Evolutionary conservation across 1,284 basidiomycete genomes (phyloP), one percentile per base, ranked within the genome.

Genomic region (Leccinum griseonigrum): DNA sequence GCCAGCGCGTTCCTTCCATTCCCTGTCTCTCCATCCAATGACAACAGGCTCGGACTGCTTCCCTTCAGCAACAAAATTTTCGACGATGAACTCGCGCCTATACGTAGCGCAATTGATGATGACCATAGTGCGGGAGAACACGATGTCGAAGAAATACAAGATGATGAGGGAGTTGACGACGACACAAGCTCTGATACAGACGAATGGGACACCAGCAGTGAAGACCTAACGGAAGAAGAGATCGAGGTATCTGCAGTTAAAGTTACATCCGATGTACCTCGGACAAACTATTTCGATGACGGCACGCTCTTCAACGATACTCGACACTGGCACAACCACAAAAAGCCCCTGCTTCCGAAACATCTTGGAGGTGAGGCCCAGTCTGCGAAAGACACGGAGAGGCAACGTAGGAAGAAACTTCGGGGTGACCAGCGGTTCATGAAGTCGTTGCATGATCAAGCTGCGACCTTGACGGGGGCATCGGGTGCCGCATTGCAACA

Each of bases 381-480:
- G 13, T 58, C 68, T 11, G 67, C 76, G 63, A 69, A 71, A 4
- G 38, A 60, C 57, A 75, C 74, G 22, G 77, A 71, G 62, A 69
- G 76, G 71, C 71, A 76, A 57, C 76, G 78, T 38, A 73, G 60
- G 61, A 77, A 74, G 63, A 71, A 69, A 54, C 74, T 85, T 54
- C 73, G 76, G 16, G 68, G 69, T 18, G 77, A 85, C 16, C 88
- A 90, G 66, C 73, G 79, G 3, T 84, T 83, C 69, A 86, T 87
- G 82, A 73, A 78, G 29, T 75, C 68, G 16, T 66, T 90, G 61
- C 85, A 87, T 62, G 74, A 77, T 60, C 84, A 85, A 53, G 87
- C 88, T 6, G 81, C 80, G 48, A 86, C 86, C 1, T 68, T 90
- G 60, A 86, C 85, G 0, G 87, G 88, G 0, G 85, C 86, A 1